These are phyloP conservation scores for Ilyonectria sp. DNA, from an alignment of 2,329 filamentous ascomycete genomes.

Conservation along the genomic window DNA sequence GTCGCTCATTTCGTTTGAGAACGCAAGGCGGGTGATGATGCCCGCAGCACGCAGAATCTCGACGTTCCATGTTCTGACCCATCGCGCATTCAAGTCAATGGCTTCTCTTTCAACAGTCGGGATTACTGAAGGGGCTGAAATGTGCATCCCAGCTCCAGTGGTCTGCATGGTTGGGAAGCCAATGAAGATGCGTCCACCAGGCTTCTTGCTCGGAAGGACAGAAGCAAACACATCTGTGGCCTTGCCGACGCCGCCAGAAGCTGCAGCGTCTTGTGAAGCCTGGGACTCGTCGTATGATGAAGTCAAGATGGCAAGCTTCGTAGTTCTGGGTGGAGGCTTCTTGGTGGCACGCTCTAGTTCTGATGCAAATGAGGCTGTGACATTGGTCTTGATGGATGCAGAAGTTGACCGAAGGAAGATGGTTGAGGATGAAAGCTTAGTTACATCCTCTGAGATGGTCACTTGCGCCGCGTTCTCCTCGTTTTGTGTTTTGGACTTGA, in stretches of 20 bases:
- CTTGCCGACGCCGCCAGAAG: constrained; percentile 64
- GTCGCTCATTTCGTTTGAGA: constrained; percentile 87
- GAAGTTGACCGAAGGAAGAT: constrained; percentile 93
- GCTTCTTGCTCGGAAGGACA: constrained; percentile 88
- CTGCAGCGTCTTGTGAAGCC: constrained; percentile 70
- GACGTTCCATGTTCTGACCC: constrained; percentile 95
- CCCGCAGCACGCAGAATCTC: constrained; percentile 94
- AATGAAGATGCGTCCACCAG: constrained; percentile 91
- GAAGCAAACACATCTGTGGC: constrained; percentile 88
- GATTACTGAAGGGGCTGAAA: constrained; percentile 96
- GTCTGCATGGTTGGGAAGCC: constrained; percentile 98
- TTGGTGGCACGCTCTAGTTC: constrained; percentile 97
- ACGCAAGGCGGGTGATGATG: constrained; percentile 90
- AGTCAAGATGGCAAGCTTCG: constrained; percentile 88
- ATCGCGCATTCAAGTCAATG: constrained; percentile 95
- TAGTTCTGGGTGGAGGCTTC: constrained; percentile 92
- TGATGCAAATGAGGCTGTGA: constrained; percentile 79
- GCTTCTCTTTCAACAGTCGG: constrained; percentile 97
- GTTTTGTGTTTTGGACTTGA: constrained; percentile 70
- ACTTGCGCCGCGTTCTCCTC: constrained; percentile 76
- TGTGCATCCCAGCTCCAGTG: constrained; percentile 92
- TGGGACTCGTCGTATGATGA: constrained; percentile 89
- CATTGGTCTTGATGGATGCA: constrained; percentile 83
- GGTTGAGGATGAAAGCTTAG: constrained; percentile 78
- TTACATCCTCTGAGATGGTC: constrained; percentile 79